These are phyloP conservation scores for Margaritispora aquatica DNA, from an alignment of 495 filamentous ascomycete species.

Conservation along the genomic window DNA sequence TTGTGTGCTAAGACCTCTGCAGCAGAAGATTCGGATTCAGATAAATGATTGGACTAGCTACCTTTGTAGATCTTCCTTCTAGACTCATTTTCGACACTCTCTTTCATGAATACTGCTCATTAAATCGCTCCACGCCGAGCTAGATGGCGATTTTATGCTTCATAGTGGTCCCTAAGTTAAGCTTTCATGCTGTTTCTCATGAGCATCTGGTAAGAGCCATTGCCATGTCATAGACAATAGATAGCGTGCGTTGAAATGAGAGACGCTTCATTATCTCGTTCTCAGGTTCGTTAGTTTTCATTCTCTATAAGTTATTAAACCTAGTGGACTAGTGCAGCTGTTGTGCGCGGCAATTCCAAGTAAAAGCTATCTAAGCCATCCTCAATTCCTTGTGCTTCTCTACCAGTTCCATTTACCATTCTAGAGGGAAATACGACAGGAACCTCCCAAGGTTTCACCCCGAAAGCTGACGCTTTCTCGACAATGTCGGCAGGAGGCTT, in stretches of 20 bases:
- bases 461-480: too few species aligned
- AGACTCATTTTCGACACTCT: too few species aligned
- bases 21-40: neutral
- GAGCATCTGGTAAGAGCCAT: neutral
- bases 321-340: neutral
- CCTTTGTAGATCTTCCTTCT: neutral
- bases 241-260: neutral
- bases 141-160: neutral
- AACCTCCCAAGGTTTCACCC: too few species aligned
- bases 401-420: neutral
- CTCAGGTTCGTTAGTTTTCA: too few species aligned
- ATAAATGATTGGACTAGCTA: neutral
- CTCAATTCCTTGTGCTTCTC: neutral
- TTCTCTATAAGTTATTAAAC: too few species aligned
- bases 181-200: neutral
- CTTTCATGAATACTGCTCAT: neutral
- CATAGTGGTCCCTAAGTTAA: neutral
- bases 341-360: neutral
- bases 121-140: too few species aligned
- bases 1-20: neutral
- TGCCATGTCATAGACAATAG: neutral
- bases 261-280: too few species aligned
- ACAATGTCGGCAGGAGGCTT: too few species aligned
- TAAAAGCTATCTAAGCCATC: neutral
- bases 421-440: too few species aligned